A percentile compares a stretch with the other conserved stretches of the same genome.
Evolutionary conservation across 805 yeast species (phyloP).

Genomic region (Lipomyces mesembrius): DNA sequence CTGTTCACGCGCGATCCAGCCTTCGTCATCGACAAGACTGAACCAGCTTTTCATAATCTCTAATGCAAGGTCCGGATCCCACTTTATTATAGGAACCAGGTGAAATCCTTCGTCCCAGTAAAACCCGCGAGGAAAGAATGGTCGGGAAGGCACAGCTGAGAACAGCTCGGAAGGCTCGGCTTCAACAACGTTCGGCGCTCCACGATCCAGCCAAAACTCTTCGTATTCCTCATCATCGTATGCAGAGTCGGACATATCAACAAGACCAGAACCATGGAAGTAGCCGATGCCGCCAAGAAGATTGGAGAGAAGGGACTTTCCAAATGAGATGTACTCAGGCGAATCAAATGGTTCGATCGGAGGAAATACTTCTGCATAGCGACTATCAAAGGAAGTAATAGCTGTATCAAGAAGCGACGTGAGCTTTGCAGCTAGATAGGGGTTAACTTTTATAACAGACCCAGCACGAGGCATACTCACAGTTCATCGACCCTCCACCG

Average conservation of each 20-base stretch:
- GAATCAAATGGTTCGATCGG: constrained; percentile 60
- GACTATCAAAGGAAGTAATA: constrained; percentile 52
- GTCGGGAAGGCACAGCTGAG: constrained; percentile 86
- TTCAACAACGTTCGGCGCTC: constrained; percentile 31
- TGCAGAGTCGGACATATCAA: constrained; percentile 70
- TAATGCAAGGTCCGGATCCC: constrained; percentile 53
- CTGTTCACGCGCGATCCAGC: constrained; percentile 97
- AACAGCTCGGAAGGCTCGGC: constrained; percentile 83
- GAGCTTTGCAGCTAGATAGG: constrained; percentile 19
- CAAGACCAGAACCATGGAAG: constrained; percentile 79
- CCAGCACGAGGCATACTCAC: constrained; percentile 15
- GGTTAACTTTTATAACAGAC: not conserved
- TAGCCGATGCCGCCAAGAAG: constrained; percentile 89
- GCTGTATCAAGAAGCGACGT: constrained; percentile 44
- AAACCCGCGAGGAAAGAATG: constrained; percentile 95
- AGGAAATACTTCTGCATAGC: constrained; percentile 58
- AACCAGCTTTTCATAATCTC: constrained; percentile 87
- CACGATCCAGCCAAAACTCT: constrained; percentile 48
- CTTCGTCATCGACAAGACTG: constrained; percentile 78
- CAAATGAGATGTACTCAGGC: constrained; percentile 58
- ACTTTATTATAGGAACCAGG: constrained; percentile 75
- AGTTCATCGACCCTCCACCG: constrained; percentile 20
- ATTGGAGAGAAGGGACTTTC: constrained; percentile 78
- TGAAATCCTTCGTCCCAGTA: constrained; percentile 99
- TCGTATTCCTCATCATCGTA: constrained; percentile 69